Conservation (phyloP, 139 green algal species). For the Chlamydomonas sphaeroides region DNA sequence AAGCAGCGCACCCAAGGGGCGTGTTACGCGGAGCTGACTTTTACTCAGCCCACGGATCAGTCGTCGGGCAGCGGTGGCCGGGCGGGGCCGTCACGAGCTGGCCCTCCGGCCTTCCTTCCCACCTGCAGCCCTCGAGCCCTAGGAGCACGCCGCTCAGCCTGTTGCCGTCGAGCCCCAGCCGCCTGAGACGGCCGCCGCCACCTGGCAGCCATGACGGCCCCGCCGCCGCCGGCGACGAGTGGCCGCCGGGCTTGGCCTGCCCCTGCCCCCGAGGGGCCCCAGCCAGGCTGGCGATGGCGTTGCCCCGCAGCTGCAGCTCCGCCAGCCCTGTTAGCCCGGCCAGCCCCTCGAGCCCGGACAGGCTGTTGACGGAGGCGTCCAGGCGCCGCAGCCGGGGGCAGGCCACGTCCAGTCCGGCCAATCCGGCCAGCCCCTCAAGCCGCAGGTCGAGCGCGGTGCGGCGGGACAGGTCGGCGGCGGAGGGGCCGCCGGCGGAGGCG, state of each 20-base stretch:
- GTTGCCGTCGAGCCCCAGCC: slow-evolving; percentile 20
- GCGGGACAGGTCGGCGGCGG: neutral
- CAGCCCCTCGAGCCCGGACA: slow-evolving; percentile 5
- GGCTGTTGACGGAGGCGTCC: neutral
- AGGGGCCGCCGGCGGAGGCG: neutral
- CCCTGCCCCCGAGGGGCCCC: neutral
- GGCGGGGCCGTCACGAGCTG: no score
- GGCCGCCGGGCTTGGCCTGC: no score
- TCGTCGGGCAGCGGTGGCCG: no score
- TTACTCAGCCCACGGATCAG: no score
- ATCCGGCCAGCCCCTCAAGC: slow-evolving; percentile 7
- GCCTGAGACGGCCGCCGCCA: neutral
- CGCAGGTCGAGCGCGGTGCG: slow-evolving; percentile 12
- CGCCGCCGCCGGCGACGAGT: no score
- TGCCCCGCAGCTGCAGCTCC: slow-evolving; percentile 16
- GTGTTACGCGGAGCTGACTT: no score
- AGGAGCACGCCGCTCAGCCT: neutral
- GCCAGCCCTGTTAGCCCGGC: neutral
- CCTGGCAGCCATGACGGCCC: neutral
- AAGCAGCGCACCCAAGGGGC: no score
- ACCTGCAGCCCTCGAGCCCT: slow-evolving; percentile 24
- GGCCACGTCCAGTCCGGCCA: slow-evolving; percentile 19
- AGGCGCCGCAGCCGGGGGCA: slow-evolving; percentile 4
- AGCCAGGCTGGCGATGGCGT: slow-evolving; percentile 1
- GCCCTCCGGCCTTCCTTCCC: no score